Evolutionary conservation across 1,284 basidiomycete species (phyloP), one percentile per base, ranked within the genome.

Genomic region (Cystobasidium sp.): DNA sequence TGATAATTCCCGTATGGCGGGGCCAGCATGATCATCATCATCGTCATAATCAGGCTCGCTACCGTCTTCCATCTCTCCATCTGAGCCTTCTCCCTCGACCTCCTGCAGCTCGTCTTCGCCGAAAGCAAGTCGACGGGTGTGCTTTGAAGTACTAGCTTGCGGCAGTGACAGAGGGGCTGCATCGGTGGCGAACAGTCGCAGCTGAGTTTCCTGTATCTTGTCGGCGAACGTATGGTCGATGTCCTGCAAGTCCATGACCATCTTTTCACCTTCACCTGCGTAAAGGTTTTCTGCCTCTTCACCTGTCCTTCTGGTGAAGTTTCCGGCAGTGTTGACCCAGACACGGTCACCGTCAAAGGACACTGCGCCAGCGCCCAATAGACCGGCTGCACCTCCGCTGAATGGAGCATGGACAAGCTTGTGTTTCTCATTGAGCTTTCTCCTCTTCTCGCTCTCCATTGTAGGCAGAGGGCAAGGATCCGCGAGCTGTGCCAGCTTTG

Each of bases 331-430:
- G 80, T 97, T 98, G 79, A 99, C 91, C 86, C 93, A 99, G 1
- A 99, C 95, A 0, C 95, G 94, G 80, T 99, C 97, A 83, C 98
- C 98, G 85, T 99, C 97, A 81, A 97, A 98, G 84, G 93, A 90
- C 75, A 99, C 89, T 8, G 96, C 97, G 22, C 78, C 77, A 22
- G 96, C 96, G 1, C 98, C 91, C 10, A 73, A 43, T 41, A 73
- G 46, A 9, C 70, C 70, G n/a, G 70, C 70, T 14, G 70, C 70
- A 10, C 70, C 70, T 80, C 97, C 96, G 81, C 93, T 96, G 96
- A 99, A 98, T 0, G 97, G 97, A 7, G 97, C 97, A 82, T 99
- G 94, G 7, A 98, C 90, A 4, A 97, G 84, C 82, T 93, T 97
- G 82, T 92, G 92, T 86, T 97, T 97, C 83, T 99, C 96, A 78